These are phyloP conservation scores for Aspergillus conjunctus DNA, from an alignment of 495 filamentous ascomycete genomes.

Conservation along the genomic window DNA sequence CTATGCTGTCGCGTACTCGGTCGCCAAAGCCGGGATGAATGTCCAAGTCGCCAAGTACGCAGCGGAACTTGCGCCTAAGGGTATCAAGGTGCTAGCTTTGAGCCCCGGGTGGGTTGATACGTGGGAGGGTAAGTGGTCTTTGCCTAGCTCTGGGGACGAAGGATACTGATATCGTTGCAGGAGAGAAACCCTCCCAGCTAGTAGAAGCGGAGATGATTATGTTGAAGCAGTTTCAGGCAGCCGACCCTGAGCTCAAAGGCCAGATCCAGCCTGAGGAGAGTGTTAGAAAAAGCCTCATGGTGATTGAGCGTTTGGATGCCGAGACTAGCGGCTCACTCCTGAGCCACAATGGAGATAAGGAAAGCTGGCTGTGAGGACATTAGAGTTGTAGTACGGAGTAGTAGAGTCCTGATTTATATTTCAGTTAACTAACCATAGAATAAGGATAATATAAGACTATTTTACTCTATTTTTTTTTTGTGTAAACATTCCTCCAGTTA, in stretches of 20 bases:
- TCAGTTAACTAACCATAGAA: too few species aligned
- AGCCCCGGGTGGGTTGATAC: constrained; percentile 38
- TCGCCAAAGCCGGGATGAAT: constrained; percentile 46
- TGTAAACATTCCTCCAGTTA: too few species aligned
- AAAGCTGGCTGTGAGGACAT: too few species aligned
- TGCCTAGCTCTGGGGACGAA: background rate
- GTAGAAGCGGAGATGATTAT: constrained; percentile 19
- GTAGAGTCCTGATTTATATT: too few species aligned
- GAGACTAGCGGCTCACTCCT: constrained; percentile 24
- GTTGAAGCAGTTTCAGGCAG: constrained; percentile 25
- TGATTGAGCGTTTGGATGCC: constrained; percentile 24
- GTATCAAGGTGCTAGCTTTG: constrained; percentile 37
- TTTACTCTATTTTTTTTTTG: too few species aligned
- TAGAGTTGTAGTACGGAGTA: too few species aligned
- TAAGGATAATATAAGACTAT: too few species aligned
- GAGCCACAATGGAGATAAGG: constrained; percentile 30
- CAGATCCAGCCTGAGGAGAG: constrained; percentile 28
- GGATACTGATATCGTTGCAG: constrained; percentile 19
- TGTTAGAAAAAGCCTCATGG: constrained; percentile 25
- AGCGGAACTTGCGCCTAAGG: constrained; percentile 30
- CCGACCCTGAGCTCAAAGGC: constrained; percentile 21
- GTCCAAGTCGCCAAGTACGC: constrained; percentile 46
- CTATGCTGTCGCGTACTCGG: constrained; percentile 32
- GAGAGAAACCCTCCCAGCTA: too few species aligned
- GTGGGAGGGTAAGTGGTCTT: constrained; percentile 24